These are phyloP conservation scores for Zalaria sp. DNA, from an alignment of 2,329 filamentous ascomycete species.

Conservation along the genomic window DNA sequence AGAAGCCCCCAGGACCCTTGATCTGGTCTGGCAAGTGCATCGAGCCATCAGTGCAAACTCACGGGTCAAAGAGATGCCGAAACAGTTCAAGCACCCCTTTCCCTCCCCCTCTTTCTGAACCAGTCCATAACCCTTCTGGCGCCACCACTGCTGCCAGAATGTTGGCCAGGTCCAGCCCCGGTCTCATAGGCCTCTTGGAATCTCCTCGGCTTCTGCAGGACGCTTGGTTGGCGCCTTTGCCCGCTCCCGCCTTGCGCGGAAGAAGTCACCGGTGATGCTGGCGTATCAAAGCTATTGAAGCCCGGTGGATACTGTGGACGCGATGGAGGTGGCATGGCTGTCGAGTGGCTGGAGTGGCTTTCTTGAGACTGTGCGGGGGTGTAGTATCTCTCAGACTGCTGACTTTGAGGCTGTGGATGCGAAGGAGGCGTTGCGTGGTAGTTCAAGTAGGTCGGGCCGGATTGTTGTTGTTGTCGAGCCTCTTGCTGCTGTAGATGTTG, in stretches of 20 bases:
- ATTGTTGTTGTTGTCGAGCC: slow-evolving; percentile 4
- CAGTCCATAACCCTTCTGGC: slow-evolving; percentile 97
- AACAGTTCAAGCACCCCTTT: slow-evolving; percentile 10
- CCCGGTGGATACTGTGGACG: slow-evolving; percentile 26
- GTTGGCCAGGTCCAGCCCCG: slow-evolving; percentile 37
- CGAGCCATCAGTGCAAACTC: not conserved
- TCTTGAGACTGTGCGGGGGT: slow-evolving; percentile 18
- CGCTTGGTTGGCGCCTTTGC: slow-evolving; percentile 18
- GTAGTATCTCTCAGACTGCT: slow-evolving; percentile 6
- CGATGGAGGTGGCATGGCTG: slow-evolving; percentile 8
- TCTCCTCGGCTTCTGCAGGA: slow-evolving; percentile 65
- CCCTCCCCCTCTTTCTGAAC: slow-evolving; percentile 76
- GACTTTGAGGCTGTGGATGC: slow-evolving; percentile 2
- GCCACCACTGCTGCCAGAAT: slow-evolving; percentile 67
- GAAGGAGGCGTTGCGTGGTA: not conserved
- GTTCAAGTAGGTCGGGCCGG: not conserved
- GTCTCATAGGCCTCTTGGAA: slow-evolving; percentile 83
- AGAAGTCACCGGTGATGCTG: slow-evolving; percentile 27
- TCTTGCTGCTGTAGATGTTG: slow-evolving; percentile 6
- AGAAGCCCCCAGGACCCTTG: not conserved
- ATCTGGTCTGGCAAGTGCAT: not conserved
- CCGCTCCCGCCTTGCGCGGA: slow-evolving; percentile 15
- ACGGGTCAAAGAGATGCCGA: not conserved
- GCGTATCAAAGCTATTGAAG: slow-evolving; percentile 11
- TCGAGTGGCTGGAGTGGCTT: slow-evolving; percentile 11